phyloP scores from a whole-genome alignment of 2,329 filamentous ascomycete species.

The Fusarium sp. region DNA sequence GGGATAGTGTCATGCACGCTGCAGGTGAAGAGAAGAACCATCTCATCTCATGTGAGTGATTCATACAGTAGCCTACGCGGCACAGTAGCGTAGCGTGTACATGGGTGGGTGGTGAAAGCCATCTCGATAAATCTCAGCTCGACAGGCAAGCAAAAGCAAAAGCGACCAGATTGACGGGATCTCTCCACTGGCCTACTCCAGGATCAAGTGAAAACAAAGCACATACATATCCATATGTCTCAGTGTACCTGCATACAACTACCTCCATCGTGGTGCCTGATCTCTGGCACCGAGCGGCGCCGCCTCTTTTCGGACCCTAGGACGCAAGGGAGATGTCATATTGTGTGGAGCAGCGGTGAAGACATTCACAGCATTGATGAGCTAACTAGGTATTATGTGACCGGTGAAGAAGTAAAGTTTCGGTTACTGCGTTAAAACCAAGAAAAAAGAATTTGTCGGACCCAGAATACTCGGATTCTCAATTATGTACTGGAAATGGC shows the following conservation, averaged over 20 bases:
- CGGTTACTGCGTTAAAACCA: no score
- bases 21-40: slow-evolving; percentile 22
- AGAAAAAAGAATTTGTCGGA: no score
- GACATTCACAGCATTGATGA: slow-evolving; percentile 7
- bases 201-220: slow-evolving; percentile 16
- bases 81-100: slow-evolving; percentile 27
- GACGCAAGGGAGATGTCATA: slow-evolving; percentile 36
- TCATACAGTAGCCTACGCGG: slow-evolving; percentile 15
- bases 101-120: background rate
- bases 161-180: slow-evolving; percentile 12
- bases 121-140: slow-evolving; percentile 34
- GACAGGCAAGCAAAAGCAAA: slow-evolving; percentile 9
- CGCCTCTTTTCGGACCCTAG: slow-evolving; percentile 15
- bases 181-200: background rate
- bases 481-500: background rate
- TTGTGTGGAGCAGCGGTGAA: slow-evolving; percentile 31
- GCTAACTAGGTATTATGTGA: background rate
- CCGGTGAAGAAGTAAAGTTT: slow-evolving; percentile 22
- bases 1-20: slow-evolving; percentile 36
- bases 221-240: slow-evolving; percentile 7
- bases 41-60: slow-evolving; percentile 34
- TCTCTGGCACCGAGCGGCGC: slow-evolving; percentile 28
- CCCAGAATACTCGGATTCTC: no score
- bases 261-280: slow-evolving; percentile 17
- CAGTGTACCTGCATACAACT: slow-evolving; percentile 17